A percentile compares a stretch with the other conserved stretches of the same genome.
phyloP scores from a whole-genome alignment of 345 rosid genomes.

The Moricandia arvensis region DNA sequence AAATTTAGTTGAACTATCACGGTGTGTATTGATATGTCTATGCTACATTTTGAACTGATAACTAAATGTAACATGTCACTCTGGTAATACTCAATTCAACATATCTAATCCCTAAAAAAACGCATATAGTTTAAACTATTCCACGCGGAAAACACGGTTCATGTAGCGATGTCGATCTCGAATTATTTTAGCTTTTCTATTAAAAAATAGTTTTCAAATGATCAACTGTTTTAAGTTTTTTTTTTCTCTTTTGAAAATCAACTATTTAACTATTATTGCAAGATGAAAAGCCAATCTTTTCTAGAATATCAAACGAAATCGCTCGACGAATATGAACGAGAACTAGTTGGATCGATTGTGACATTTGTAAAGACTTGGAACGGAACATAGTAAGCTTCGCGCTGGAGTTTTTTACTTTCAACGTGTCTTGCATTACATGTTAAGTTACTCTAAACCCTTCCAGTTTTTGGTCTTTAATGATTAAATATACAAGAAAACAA shows the following conservation, averaged over 20 bases:
- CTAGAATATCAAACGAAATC: constrained; percentile 13
- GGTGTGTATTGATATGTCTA: background rate
- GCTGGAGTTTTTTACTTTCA: constrained; percentile 37
- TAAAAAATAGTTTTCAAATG: no score
- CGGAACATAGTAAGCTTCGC: constrained; percentile 33
- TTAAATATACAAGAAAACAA: background rate
- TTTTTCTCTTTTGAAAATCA: no score
- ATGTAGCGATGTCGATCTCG: constrained; percentile 4
- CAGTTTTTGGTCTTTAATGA: background rate
- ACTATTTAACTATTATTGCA: background rate
- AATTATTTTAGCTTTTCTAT: background rate
- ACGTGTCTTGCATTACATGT: constrained; percentile 38
- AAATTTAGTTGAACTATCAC: background rate
- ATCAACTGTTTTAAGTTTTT: no score
- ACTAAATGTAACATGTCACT: background rate
- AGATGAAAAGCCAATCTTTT: constrained; percentile 3
- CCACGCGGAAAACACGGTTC: background rate
- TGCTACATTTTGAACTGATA: background rate
- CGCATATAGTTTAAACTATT: background rate
- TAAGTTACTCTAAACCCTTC: constrained; percentile 23
- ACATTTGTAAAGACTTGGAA: constrained; percentile 8
- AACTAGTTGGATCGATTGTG: constrained; percentile 28
- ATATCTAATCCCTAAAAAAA: background rate
- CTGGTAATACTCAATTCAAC: background rate
- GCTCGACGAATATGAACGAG: constrained; percentile 7